Percentiles rank a stretch among this genome's conserved stretches.
These are phyloP conservation scores for Colletotrichum lini DNA, from an alignment of 2,329 filamentous ascomycete genomes.

Conservation along the genomic window DNA sequence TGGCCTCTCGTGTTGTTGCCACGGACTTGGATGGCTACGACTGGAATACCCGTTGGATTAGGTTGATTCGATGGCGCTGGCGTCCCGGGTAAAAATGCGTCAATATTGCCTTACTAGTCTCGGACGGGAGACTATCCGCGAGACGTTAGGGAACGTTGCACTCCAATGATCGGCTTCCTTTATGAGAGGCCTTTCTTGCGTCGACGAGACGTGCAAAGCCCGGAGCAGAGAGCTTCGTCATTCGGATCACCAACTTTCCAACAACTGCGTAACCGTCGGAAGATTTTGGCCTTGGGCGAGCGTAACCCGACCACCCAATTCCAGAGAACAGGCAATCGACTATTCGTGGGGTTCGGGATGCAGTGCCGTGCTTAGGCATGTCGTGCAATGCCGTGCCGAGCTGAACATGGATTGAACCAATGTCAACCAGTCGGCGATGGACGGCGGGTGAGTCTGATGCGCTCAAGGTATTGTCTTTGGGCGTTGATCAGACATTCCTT, in stretches of 20 bases:
- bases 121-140: conserved; percentile 3
- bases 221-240: conserved; percentile 17
- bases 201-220: neutral
- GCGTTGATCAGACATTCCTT: too few species aligned
- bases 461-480: too few species aligned
- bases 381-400: conserved; percentile 22
- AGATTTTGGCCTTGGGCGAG: conserved; percentile 18
- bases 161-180: conserved; percentile 20
- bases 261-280: neutral
- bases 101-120: conserved; percentile 9
- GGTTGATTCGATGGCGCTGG: conserved; percentile 13
- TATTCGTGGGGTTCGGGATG: conserved; percentile 19
- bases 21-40: neutral
- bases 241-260: conserved; percentile 2
- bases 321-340: neutral
- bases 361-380: conserved; percentile 23
- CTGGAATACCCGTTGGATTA: neutral
- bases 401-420: conserved; percentile 18
- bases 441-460: too few species aligned
- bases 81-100: neutral
- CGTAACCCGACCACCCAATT: conserved; percentile 30
- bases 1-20: neutral
- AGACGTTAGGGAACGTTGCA: conserved; percentile 15
- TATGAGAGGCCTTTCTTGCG: neutral
- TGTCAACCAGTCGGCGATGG: neutral